These are phyloP conservation scores for Graphium sp. DNA, from an alignment of 2,329 filamentous ascomycete genomes.

Conservation along the genomic window DNA sequence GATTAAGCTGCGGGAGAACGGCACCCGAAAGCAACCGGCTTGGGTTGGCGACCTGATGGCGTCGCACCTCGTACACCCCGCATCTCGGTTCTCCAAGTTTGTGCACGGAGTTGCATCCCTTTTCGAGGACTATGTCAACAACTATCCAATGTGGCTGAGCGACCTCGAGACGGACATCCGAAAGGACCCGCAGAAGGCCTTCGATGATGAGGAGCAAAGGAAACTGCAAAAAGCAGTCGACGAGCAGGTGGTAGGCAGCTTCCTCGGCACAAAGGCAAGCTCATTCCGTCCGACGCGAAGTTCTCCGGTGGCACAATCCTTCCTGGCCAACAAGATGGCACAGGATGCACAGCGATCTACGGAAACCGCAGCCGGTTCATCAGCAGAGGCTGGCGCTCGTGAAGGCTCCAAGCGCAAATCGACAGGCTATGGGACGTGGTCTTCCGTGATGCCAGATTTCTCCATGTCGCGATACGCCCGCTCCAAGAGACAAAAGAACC, in stretches of 20 bases:
- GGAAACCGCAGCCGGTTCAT: conserved; percentile 17
- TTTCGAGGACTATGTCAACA: conserved; percentile 94
- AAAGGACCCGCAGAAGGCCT: conserved; percentile 77
- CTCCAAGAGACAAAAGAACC: conserved; percentile 18
- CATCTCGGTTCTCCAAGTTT: conserved; percentile 90
- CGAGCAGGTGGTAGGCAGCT: conserved; percentile 75
- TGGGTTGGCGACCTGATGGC: conserved; percentile 89
- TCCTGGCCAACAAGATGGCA: conserved; percentile 36
- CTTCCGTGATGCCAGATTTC: conserved; percentile 65
- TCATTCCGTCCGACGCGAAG: conserved; percentile 43
- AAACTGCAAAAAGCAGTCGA: conserved; percentile 70
- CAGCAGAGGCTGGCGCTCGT: conserved; percentile 12
- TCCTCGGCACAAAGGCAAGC: conserved; percentile 46
- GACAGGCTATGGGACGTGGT: conserved; percentile 42
- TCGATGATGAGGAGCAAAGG: conserved; percentile 78
- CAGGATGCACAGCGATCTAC: conserved; percentile 9
- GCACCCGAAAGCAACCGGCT: conserved; percentile 49
- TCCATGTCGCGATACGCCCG: conserved; percentile 63
- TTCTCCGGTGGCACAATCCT: conserved; percentile 54
- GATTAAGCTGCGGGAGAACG: conserved; percentile 66
- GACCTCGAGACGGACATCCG: conserved; percentile 88
- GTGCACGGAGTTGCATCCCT: conserved; percentile 82
- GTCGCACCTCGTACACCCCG: conserved; percentile 81
- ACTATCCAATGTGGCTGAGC: conserved; percentile 87
- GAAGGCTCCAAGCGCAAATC: conserved; percentile 15